Evolutionary conservation across 2,329 filamentous ascomycete genomes (phyloP), one percentile per base, ranked within the genome.

Genomic region (Metarhizium sp.): DNA sequence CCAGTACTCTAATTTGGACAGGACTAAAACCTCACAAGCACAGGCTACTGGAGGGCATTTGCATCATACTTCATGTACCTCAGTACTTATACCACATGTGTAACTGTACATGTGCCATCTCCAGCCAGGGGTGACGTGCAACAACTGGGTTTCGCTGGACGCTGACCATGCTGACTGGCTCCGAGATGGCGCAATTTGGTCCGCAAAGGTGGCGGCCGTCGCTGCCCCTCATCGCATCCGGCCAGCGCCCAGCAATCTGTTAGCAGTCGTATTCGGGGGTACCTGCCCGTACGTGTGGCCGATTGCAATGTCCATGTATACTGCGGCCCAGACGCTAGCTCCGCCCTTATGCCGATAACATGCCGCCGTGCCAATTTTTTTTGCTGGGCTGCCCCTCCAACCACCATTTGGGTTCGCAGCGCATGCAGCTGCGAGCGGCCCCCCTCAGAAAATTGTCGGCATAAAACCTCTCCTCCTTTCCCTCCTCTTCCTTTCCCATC

Each of bases 381-480:
- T 45, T 56, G 47, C 40, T 45, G 20, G 18, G 47, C 51, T 34
- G 47, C 55, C 55, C 52, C 52, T 55, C 55, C 53, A 53, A 49
- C 47, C 54, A 52, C 54, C 51, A 49, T 52, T 50, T 34, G 16
- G 16, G 20, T 46, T 55, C 48, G 16, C 20, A 13, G 10, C 40
- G 50, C 29, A 30, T 45, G 51, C 20, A 50, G 30, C 16, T 34
- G 6, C 10, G 10, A 34, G 32, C 40, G 10, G 46, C 13, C 10
- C 48, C 40, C 36, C 25, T 42, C 50, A 46, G 29, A 43, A 48
- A 55, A 51, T 42, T 34, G 36, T 54, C 57, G 55, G 54, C 48
- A 54, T 57, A 58, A 57, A 54, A 51, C 56, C 51, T 53, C 51
- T 57, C 53, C 55, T 54, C 52, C 53, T 55, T 36, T 59, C 51